Evolutionary conservation across 176 grass and related monocot genomes (phyloP).

Genomic region (Tillandsia fasciculata): DNA sequence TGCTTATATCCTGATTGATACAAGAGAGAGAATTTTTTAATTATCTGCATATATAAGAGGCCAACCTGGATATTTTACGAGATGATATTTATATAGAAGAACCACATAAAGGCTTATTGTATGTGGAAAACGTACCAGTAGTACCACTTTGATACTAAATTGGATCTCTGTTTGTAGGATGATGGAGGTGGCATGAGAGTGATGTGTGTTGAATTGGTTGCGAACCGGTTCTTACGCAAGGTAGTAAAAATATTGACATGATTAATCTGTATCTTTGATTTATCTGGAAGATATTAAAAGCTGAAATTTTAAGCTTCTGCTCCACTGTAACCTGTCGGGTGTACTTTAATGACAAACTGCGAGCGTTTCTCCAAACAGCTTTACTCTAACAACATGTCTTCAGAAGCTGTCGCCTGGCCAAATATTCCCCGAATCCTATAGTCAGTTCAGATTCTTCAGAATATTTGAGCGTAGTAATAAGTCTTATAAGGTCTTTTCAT

Average conservation of each 20-base stretch:
- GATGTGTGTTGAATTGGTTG: slow-evolving; percentile 80
- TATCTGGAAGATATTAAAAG: background rate
- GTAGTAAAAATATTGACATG: slow-evolving; percentile 20
- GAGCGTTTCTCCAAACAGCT: too few relatives aligned
- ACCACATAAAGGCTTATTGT: background rate
- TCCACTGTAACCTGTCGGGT: too few relatives aligned
- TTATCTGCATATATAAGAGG: background rate
- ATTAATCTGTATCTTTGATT: background rate
- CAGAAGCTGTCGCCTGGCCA: background rate
- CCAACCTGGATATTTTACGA: background rate
- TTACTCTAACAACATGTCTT: too few relatives aligned
- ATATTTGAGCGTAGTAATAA: too few relatives aligned
- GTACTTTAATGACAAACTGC: too few relatives aligned
- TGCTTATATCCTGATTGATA: background rate
- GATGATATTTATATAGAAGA: background rate
- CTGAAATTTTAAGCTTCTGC: too few relatives aligned
- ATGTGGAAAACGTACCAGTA: background rate
- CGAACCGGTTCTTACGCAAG: slow-evolving; percentile 85
- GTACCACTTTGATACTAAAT: slow-evolving; percentile 1
- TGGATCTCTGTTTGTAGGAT: slow-evolving; percentile 19
- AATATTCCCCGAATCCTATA: background rate
- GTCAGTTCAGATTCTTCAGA: background rate
- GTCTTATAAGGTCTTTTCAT: background rate
- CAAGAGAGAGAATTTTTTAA: background rate
- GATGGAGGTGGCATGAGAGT: slow-evolving; percentile 27